Evolutionary conservation across 1,139 yeast species (phyloP).

Genomic region (Pichia sp.): DNA sequence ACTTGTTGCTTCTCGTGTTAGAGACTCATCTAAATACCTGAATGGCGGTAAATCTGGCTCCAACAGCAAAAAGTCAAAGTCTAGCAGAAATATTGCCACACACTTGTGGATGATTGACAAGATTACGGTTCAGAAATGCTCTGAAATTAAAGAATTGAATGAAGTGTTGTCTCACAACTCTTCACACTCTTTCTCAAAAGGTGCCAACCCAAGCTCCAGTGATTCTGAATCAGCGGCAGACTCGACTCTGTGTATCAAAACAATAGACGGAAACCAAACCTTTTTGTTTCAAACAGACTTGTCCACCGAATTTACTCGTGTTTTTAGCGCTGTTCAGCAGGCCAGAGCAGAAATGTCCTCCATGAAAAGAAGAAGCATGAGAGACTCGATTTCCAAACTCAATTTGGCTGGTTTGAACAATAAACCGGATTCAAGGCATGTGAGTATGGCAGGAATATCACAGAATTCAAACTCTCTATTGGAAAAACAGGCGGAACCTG

Average conservation of each 20-base stretch:
- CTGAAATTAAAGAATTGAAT: conserved; percentile 11
- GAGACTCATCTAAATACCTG: conserved; percentile 19
- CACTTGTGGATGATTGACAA: conserved; percentile 53
- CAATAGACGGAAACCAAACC: conserved; percentile 39
- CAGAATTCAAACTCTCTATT: conserved; percentile 38
- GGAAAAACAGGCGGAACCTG: conserved; percentile 22
- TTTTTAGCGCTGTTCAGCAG: conserved; percentile 55
- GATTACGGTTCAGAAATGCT: conserved; percentile 12
- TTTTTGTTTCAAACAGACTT: conserved; percentile 66
- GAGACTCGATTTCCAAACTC: conserved; percentile 43
- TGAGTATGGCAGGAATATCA: conserved; percentile 31
- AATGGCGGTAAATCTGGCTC: background rate
- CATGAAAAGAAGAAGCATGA: conserved; percentile 41
- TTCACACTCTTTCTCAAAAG: background rate
- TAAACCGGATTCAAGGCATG: conserved; percentile 11
- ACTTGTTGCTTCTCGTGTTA: conserved; percentile 65
- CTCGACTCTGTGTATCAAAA: conserved; percentile 46
- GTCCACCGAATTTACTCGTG: conserved; percentile 52
- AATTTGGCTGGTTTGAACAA: background rate
- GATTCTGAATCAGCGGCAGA: conserved; percentile 17
- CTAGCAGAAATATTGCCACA: conserved; percentile 49
- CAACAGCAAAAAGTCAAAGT: conserved; percentile 20
- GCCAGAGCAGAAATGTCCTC: conserved; percentile 59
- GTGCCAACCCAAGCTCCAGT: background rate
- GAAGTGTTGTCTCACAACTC: conserved; percentile 3